Conservation (phyloP, 2,329 filamentous ascomycete species). For the Cercospora zeae-maydis region DNA sequence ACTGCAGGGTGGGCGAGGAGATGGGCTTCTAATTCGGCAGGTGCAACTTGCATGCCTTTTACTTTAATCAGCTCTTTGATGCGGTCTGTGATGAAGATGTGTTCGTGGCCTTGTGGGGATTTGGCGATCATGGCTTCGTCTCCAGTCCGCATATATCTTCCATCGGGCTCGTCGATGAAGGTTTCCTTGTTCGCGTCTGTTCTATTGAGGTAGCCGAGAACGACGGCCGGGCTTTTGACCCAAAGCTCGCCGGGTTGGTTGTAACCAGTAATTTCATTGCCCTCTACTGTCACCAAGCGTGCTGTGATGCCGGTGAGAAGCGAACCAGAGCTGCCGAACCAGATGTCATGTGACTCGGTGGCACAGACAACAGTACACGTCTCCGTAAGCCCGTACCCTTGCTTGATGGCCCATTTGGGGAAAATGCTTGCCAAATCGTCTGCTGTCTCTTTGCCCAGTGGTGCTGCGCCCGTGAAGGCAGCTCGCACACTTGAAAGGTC, state of each 20-base stretch:
- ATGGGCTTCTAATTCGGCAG: slow-evolving; percentile 77
- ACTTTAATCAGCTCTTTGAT: slow-evolving; percentile 58
- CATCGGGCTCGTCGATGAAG: slow-evolving; percentile 58
- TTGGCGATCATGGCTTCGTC: slow-evolving; percentile 73
- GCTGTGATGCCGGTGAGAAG: slow-evolving; percentile 63
- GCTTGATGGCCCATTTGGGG: slow-evolving; percentile 60
- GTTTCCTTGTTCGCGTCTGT: slow-evolving; percentile 71
- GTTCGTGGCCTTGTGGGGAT: slow-evolving; percentile 66
- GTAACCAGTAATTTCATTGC: slow-evolving; percentile 65
- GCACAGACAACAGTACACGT: slow-evolving; percentile 66
- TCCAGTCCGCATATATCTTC: slow-evolving; percentile 71
- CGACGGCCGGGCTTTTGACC: slow-evolving; percentile 71
- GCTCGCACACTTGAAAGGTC: slow-evolving; percentile 65
- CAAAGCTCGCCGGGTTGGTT: slow-evolving; percentile 77
- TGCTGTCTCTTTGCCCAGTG: slow-evolving; percentile 69
- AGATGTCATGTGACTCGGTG: slow-evolving; percentile 60
- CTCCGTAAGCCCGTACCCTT: slow-evolving; percentile 72
- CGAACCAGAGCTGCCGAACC: slow-evolving; percentile 68
- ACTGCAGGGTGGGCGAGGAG: slow-evolving; percentile 71
- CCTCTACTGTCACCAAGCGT: slow-evolving; percentile 65
- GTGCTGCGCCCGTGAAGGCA: slow-evolving; percentile 74
- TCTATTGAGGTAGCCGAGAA: slow-evolving; percentile 83
- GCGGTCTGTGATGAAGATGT: slow-evolving; percentile 80
- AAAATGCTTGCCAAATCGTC: slow-evolving; percentile 59
- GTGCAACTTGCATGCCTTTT: slow-evolving; percentile 76